Evolutionary conservation across 805 yeast genomes (phyloP).

Genomic region (Wickerhamiella allomyrinae): DNA sequence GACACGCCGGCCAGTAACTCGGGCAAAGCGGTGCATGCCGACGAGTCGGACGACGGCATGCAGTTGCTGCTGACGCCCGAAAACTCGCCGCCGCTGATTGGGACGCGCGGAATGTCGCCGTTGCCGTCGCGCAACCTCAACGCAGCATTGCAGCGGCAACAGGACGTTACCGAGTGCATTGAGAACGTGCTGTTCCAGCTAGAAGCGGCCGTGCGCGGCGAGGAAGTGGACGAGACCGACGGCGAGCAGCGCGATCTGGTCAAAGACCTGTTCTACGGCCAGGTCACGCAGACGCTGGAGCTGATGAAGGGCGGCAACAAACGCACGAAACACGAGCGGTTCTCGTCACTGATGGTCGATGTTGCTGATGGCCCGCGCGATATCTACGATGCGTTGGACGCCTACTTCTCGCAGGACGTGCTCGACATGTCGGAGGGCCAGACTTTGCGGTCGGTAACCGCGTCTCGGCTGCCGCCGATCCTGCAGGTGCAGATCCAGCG

Average conservation of each 20-base stretch:
- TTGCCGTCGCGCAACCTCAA: neutral
- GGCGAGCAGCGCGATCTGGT: conserved; percentile 80
- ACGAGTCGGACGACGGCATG: neutral
- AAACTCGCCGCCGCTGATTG: neutral
- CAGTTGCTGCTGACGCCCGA: neutral
- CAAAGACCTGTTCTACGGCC: conserved; percentile 72
- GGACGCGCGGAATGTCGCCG: neutral
- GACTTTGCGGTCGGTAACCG: conserved; percentile 59
- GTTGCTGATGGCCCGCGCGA: conserved; percentile 80
- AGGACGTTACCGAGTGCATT: conserved; percentile 95
- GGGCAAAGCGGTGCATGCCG: too few species aligned
- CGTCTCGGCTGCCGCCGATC: conserved; percentile 61
- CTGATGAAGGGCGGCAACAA: conserved; percentile 26
- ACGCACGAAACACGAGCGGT: conserved; percentile 54
- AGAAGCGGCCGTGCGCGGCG: conserved; percentile 78
- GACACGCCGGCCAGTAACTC: too few species aligned
- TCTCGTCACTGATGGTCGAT: conserved; percentile 67
- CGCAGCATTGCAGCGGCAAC: conserved; percentile 42
- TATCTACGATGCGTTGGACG: conserved; percentile 81
- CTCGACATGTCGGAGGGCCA: conserved; percentile 53
- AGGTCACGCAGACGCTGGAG: conserved; percentile 58
- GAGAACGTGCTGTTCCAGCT: conserved; percentile 84
- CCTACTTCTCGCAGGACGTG: conserved; percentile 59
- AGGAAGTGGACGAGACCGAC: conserved; percentile 25
- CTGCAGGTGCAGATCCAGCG: conserved; percentile 88